Conservation (phyloP, 805 yeast genomes). For the Lachancea lanzarotensis region DNA sequence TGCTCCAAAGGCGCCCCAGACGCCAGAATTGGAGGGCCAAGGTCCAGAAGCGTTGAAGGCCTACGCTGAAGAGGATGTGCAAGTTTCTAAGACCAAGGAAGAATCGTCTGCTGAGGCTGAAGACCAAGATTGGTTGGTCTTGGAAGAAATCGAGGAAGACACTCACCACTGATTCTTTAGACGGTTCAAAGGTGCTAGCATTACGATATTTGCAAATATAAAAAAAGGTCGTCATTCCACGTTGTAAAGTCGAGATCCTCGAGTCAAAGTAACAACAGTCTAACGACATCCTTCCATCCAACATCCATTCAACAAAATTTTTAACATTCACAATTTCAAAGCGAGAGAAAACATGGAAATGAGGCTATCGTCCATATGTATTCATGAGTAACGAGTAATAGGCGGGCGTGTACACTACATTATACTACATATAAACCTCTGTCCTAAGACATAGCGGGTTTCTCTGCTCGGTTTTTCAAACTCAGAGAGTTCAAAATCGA, state of each 20-base stretch:
- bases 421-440: neutral
- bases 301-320: neutral
- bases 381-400: slow-evolving; percentile 10
- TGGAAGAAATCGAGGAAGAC: slow-evolving; percentile 59
- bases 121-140: slow-evolving; percentile 70
- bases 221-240: too few species aligned
- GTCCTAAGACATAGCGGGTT: neutral
- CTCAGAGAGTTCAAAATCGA: too few species aligned
- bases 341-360: neutral
- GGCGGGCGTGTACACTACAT: slow-evolving; percentile 9
- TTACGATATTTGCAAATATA: too few species aligned
- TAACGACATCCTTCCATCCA: neutral
- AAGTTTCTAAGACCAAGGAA: slow-evolving; percentile 51
- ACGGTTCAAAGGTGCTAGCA: too few species aligned
- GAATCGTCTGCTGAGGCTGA: slow-evolving; percentile 32
- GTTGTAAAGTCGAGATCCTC: neutral
- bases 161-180: slow-evolving; percentile 5
- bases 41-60: slow-evolving; percentile 58
- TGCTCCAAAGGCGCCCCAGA: slow-evolving; percentile 69
- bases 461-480: neutral
- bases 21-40: slow-evolving; percentile 65
- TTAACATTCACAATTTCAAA: neutral
- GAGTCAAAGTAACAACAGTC: neutral
- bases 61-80: slow-evolving; percentile 68
- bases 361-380: slow-evolving; percentile 5